phyloP scores from a whole-genome alignment of 2,329 filamentous ascomycete genomes.

The Sporothrix brasiliensis region DNA sequence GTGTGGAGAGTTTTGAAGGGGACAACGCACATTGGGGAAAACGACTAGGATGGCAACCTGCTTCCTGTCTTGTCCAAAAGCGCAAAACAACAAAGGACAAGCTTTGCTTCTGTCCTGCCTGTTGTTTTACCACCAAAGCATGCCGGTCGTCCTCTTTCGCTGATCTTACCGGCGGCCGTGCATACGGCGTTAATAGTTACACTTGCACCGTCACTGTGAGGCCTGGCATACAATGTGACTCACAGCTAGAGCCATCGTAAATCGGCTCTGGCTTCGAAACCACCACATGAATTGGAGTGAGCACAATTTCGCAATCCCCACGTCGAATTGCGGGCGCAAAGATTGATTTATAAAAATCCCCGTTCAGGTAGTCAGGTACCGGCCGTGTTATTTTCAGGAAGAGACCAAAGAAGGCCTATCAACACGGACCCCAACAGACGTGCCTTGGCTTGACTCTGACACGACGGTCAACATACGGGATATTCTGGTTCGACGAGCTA shows the following conservation, averaged over 20 bases:
- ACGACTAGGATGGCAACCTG: not conserved
- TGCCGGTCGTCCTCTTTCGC: not conserved
- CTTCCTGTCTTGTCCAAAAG: conserved; percentile 19
- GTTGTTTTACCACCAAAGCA: no score
- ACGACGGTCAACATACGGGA: not conserved
- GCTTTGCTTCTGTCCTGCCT: not conserved
- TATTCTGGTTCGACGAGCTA: no score
- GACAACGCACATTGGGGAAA: not conserved
- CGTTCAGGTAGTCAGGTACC: not conserved
- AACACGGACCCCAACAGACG: not conserved
- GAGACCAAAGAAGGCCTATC: not conserved
- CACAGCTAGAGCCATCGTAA: not conserved
- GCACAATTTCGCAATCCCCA: conserved; percentile 1
- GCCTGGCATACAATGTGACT: not conserved
- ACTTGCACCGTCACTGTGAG: not conserved
- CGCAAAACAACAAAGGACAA: not conserved
- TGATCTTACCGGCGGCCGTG: not conserved
- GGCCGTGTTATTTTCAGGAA: conserved; percentile 5
- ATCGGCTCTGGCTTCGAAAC: not conserved
- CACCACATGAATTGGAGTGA: not conserved
- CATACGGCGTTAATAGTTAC: not conserved
- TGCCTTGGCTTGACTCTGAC: not conserved
- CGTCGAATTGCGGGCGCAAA: not conserved
- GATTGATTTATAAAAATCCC: not conserved
- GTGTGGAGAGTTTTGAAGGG: not conserved